Evolutionary conservation across 352 stramenopile species (phyloP), one percentile per base, ranked within the genome.

Genomic region (Phytophthora cryptogea): DNA sequence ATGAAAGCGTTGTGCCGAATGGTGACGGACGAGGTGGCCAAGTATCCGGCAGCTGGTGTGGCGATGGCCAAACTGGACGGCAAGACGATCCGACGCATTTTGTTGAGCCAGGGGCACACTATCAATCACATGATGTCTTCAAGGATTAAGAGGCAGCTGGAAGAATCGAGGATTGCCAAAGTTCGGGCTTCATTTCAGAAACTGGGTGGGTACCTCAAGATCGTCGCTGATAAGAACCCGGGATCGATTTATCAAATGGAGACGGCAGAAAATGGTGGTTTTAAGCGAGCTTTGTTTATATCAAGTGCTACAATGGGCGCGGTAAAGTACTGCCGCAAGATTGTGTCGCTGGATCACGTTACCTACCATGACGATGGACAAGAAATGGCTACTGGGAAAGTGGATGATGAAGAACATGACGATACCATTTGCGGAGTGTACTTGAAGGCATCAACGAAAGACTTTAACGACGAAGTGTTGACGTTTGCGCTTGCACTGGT

Each of bases 111-210:
- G 13, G 83, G 83, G n/a, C 79, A 90, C 50, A 78, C 79, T 8
- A 82, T 92, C 40, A 91, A 92, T 54, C 78, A 90, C 64, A 91
- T 91, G 81, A 92, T 89, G 80, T 74, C 83, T 49, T 92, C 83
- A 26, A 73, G 83, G n/a, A 87, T 91, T 59, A 90, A 90, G 58
- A 57, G 82, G 27, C 78, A 88, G 50, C 68, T 92, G 27, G 78
- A 88, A 44, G 78, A 89, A 36, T 72, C 74, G 33, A 70, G 80
- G 23, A 64, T 90, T 37, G 64, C 63, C 20, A 78, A 80, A 53
- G 77, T 90, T 14, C 79, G 81, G 13, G 54, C 56, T 40, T 89
- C 81, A 30, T 92, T 90, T 55, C 83, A 90, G 65, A 77, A 82
- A 23, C 70, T 92, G 8, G 61, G 64, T 8, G 76, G 70, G 37